Evolutionary conservation across 192 early-diverging fungal species (phyloP), one percentile per base, ranked within the genome.

Genomic region (Coemansia nantahalensis): DNA sequence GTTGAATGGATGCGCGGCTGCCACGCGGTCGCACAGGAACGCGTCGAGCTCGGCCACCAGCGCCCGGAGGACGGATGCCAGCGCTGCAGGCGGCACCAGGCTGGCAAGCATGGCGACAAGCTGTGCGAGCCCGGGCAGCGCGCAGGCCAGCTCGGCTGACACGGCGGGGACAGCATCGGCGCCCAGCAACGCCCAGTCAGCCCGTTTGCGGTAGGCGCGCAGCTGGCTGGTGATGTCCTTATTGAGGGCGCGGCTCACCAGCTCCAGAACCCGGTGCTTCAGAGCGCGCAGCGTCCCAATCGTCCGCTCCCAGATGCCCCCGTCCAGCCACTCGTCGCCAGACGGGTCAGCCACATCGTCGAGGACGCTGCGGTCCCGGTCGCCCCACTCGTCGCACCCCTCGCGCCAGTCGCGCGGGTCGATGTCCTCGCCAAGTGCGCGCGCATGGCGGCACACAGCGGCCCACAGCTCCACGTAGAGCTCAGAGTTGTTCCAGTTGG

Each of bases 371-470:
- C 54, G 61, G 18, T 74, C 71, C 8, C 35, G 39, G 7, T 40
- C 51, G 32, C 21, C 46, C 64, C 65, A 76, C 21, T 51, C 33
- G 39, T 68, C 66, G 39, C 62, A 64, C 41, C 45, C 39, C 8
- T 60, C 54, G n/a, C 65, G 65, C 72, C 64, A 76, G 54, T 74
- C 70, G 18, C 70, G 56, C 17, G 70, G 70, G 18, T 68, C 65
- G 5, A 41, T 16, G 15, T 24, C 35, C n/a, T 19, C 24, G 13
- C 34, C 66, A 15, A 58, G 54, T 21, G 44, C 54, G 6, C 14
- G 28, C 12, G 65, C 53, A 21, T 53, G 62, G 3, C 50, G 56
- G 24, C 73, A 68, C 11, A 69, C 65, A 1, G 60, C 73, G 14
- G 57, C 60, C 73, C 73, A 76, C 60, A 69, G 45, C 19, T 64